Conservation (phyloP, 1,284 basidiomycete genomes). For the Cerrena zonata region DNA sequence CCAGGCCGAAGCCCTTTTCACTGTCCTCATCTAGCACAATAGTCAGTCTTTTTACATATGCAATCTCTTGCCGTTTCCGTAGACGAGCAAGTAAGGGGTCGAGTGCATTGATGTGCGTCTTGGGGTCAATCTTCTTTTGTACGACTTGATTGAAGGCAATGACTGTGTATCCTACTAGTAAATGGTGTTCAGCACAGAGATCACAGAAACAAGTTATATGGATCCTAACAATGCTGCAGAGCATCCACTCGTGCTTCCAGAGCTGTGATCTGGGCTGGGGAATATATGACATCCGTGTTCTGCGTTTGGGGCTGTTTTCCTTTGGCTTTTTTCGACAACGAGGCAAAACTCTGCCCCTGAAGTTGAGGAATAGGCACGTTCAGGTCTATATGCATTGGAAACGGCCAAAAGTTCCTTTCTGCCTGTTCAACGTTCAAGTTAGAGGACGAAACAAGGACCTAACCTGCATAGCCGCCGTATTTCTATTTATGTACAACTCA, state of each 20-base stretch:
- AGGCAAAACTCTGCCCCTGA: slow-evolving; percentile 14
- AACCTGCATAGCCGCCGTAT: too few relatives aligned
- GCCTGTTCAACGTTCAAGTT: too few relatives aligned
- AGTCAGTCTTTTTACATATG: slow-evolving; percentile 64
- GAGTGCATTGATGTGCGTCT: slow-evolving; percentile 57
- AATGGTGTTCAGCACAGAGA: slow-evolving; percentile 15
- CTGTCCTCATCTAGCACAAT: slow-evolving; percentile 71
- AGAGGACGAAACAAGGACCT: too few relatives aligned
- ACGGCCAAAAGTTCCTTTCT: too few relatives aligned
- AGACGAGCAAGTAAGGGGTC: slow-evolving; percentile 49
- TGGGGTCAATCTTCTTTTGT: slow-evolving; percentile 62
- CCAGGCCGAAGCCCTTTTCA: slow-evolving; percentile 76
- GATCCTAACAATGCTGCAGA: slow-evolving; percentile 38
- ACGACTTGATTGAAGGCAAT: slow-evolving; percentile 67
- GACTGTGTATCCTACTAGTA: slow-evolving; percentile 73
- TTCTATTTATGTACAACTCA: too few relatives aligned
- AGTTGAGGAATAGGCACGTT: slow-evolving; percentile 35
- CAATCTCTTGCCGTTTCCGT: slow-evolving; percentile 47
- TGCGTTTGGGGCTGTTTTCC: slow-evolving; percentile 30
- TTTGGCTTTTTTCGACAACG: slow-evolving; percentile 35
- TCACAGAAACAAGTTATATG: background rate
- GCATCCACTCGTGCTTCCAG: slow-evolving; percentile 40
- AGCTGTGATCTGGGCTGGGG: slow-evolving; percentile 33
- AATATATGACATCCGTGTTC: slow-evolving; percentile 22
- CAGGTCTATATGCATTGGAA: slow-evolving; percentile 29